A percentile compares a stretch with the other conserved stretches of the same genome.
Evolutionary conservation across 1,139 yeast species (phyloP).

Genomic region (Pichia sp.): DNA sequence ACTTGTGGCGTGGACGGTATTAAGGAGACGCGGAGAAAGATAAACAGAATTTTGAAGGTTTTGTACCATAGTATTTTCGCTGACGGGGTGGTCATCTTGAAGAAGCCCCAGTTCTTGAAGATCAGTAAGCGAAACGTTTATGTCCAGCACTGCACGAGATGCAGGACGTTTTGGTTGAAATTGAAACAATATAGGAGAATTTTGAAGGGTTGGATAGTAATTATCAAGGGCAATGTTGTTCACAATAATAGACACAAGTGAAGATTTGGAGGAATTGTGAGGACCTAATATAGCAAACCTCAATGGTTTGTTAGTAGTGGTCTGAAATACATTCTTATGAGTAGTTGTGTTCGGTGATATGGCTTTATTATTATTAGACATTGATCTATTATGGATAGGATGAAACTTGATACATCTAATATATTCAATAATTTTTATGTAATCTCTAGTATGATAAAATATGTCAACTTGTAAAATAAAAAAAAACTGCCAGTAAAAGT

Average conservation of each 20-base stretch:
- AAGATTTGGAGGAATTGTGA: conserved; percentile 39
- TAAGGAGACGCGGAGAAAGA: too few species aligned
- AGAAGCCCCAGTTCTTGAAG: conserved; percentile 20
- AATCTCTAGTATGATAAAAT: too few species aligned
- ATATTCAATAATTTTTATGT: too few species aligned
- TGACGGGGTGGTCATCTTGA: conserved; percentile 7
- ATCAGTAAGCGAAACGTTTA: conserved; percentile 31
- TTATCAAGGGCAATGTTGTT: conserved; percentile 46
- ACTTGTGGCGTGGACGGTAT: too few species aligned
- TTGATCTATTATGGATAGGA: too few species aligned
- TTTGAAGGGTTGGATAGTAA: conserved; percentile 61
- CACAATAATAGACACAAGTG: conserved; percentile 40
- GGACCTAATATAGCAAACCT: conserved; percentile 56
- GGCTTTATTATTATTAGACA: too few species aligned
- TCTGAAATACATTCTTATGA: conserved; percentile 23
- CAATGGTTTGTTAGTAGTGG: conserved; percentile 36
- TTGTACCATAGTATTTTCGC: too few species aligned
- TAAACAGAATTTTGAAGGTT: too few species aligned
- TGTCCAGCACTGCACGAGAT: conserved; percentile 46
- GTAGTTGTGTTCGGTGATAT: too few species aligned
- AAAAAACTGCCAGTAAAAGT: too few species aligned
- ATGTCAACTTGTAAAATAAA: too few species aligned
- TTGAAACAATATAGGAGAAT: conserved; percentile 49
- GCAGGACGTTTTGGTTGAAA: conserved; percentile 38
- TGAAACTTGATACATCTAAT: too few species aligned